Evolutionary conservation across 1,284 basidiomycete species (phyloP).

Genomic region (Boletus hoseneyae): DNA sequence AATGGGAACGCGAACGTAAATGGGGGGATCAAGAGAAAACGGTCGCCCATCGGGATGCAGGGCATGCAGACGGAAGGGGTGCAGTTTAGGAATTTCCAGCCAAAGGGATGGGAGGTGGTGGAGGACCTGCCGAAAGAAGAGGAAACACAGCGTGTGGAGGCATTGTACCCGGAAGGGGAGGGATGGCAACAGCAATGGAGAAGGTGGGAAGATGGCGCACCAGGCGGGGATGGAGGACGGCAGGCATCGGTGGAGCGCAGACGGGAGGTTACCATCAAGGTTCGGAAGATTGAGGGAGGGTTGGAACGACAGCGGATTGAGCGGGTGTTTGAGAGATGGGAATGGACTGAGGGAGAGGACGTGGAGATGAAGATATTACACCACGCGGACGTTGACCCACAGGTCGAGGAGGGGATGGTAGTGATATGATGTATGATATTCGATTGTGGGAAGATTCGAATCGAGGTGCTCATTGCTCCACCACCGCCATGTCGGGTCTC

Average conservation of each 20-base stretch:
- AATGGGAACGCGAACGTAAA: conserved; percentile 28
- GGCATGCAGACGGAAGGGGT: conserved; percentile 29
- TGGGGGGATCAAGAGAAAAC: conserved; percentile 54
- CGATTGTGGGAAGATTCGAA: too few relatives aligned
- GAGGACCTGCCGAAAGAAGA: conserved; percentile 42
- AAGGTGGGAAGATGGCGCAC: conserved; percentile 31
- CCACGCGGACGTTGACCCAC: conserved; percentile 8
- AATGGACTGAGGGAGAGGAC: conserved; percentile 40
- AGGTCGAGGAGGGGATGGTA: conserved; percentile 17
- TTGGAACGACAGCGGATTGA: conserved; percentile 69
- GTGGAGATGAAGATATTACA: conserved; percentile 30
- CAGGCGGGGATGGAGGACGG: conserved; percentile 36
- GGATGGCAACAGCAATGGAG: conserved; percentile 39
- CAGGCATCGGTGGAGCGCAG: conserved; percentile 46
- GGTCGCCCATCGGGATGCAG: conserved; percentile 33
- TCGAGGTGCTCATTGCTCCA: not conserved
- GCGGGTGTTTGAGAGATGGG: conserved; percentile 64
- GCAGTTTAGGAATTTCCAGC: conserved; percentile 64
- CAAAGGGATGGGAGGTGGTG: conserved; percentile 58
- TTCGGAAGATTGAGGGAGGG: conserved; percentile 53
- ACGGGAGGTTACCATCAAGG: conserved; percentile 53
- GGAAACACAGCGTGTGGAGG: conserved; percentile 36
- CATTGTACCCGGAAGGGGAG: conserved; percentile 35
- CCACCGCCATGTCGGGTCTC: conserved; percentile 28
- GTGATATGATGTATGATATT: conserved; percentile 10